Evolutionary conservation across 495 filamentous ascomycete species (phyloP), one percentile per base, ranked within the genome.

Genomic region (Symbiotaphrina buchneri): DNA sequence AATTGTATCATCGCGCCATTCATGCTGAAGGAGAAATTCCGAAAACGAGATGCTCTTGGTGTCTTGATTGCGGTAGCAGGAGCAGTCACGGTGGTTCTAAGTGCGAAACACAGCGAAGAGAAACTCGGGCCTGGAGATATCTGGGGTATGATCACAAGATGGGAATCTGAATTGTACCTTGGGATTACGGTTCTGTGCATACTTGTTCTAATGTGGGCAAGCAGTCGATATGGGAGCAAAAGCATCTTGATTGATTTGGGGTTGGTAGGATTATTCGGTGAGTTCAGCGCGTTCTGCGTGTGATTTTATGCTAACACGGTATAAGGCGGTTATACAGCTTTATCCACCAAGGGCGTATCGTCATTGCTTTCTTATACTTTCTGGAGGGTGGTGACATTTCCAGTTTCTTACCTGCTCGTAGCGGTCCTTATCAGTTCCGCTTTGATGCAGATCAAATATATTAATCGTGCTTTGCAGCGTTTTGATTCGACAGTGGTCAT

Each of bases 401-500:
- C 83, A 4, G 71, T 97, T 39, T 83, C 82, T 20, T 97, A 95
- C 44, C 65, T 74, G 1, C 64, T 95, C 8, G 51, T 77, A 2
- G 62, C 72, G 26, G 51, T 95, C 26, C 64, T 97, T 10, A 54
- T 85, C 5, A 68, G 52, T 18, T 92, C 85, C 5, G 87, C 87
- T 13, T 53, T 95, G 32, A 76, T 94, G 67, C 87, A 97, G 51
- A 81, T 97, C 39, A 80, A 74, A 38, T 97, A 94, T 47, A 61
- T 97, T 38, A 97, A 97, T 54, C 81, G 82, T 29, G 84, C 87
- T 1, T 57, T 97, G 13, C 82, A 90, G 46, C 71, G 79, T 32
- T 97, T 97, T 54, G 81, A 93, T 48, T 85, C 84, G 0, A 97
- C 87, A 0, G 81, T 92, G 42, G 87, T 97, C 37, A 94, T 97